A percentile compares a stretch with the other conserved stretches of the same genome.
These are phyloP conservation scores for Rhodocollybia butyracea DNA, from an alignment of 768 basidiomycete species.

Conservation along the genomic window DNA sequence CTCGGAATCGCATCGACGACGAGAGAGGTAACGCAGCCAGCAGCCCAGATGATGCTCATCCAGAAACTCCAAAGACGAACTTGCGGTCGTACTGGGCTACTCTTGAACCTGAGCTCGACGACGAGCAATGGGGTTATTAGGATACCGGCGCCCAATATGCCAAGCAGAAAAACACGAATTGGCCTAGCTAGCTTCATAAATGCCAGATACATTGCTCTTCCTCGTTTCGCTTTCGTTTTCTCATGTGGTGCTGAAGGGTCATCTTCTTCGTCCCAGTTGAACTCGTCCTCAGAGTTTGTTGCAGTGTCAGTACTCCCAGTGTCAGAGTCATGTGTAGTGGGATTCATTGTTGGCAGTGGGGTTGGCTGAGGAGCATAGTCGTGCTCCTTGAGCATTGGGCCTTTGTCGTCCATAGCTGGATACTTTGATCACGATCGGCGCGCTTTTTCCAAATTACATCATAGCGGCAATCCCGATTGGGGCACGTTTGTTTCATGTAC, in stretches of 20 bases:
- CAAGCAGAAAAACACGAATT: slow-evolving; percentile 56
- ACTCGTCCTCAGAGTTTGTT: slow-evolving; percentile 65
- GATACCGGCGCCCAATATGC: slow-evolving; percentile 56
- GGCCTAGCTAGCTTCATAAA: slow-evolving; percentile 66
- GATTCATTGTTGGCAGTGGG: slow-evolving; percentile 11
- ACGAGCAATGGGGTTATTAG: slow-evolving; percentile 70
- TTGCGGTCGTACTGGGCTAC: slow-evolving; percentile 45
- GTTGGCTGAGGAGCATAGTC: slow-evolving; percentile 19
- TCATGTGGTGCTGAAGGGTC: slow-evolving; percentile 24
- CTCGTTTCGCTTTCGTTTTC: slow-evolving; percentile 52
- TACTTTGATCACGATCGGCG: too few relatives aligned
- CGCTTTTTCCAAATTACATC: too few relatives aligned
- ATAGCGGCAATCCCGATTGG: too few relatives aligned
- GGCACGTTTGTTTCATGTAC: too few relatives aligned
- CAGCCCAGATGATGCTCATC: slow-evolving; percentile 66
- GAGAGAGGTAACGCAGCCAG: slow-evolving; percentile 56
- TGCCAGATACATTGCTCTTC: slow-evolving; percentile 56
- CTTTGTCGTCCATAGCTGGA: slow-evolving; percentile 2
- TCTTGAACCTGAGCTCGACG: slow-evolving; percentile 57
- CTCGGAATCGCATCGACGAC: slow-evolving; percentile 63
- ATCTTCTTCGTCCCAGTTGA: slow-evolving; percentile 72
- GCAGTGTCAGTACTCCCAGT: slow-evolving; percentile 44
- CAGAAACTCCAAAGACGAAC: slow-evolving; percentile 66
- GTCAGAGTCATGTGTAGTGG: slow-evolving; percentile 23
- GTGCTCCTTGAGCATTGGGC: slow-evolving; percentile 15